Evolutionary conservation across 345 rosid genomes (phyloP).

Genomic region (Syzygium aqueum): DNA sequence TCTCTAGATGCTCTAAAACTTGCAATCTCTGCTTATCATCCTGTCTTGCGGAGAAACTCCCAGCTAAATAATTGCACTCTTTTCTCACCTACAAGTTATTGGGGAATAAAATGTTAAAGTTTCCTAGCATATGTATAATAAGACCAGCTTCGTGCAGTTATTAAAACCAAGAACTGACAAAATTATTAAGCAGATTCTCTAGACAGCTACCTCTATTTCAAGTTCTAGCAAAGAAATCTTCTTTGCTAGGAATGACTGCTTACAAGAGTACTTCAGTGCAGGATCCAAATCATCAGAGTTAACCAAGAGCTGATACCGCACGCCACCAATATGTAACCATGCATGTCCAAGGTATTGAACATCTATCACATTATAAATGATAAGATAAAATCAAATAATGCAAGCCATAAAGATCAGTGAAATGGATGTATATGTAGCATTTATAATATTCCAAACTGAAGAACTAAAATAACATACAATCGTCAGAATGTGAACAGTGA

Average conservation of each 20-base stretch:
- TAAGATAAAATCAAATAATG: background rate
- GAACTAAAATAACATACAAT: background rate
- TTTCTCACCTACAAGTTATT: slow-evolving; percentile 47
- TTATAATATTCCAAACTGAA: background rate
- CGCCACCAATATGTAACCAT: slow-evolving; percentile 68
- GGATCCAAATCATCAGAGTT: slow-evolving; percentile 70
- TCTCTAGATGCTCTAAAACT: slow-evolving; percentile 36
- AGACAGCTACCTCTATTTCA: slow-evolving; percentile 52
- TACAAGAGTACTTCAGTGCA: slow-evolving; percentile 57
- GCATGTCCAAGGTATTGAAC: slow-evolving; percentile 37
- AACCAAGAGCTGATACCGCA: slow-evolving; percentile 70
- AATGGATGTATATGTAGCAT: background rate
- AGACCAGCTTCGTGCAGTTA: background rate
- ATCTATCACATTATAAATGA: background rate
- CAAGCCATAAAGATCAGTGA: background rate
- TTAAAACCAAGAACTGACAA: background rate
- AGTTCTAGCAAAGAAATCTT: slow-evolving; percentile 52
- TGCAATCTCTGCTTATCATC: slow-evolving; percentile 30
- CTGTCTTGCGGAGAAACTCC: slow-evolving; percentile 37
- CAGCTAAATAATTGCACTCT: slow-evolving; percentile 70
- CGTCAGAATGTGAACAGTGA: slow-evolving; percentile 38
- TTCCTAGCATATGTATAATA: background rate
- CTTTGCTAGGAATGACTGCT: slow-evolving; percentile 40
- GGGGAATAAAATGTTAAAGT: background rate
- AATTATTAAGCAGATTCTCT: background rate